These are phyloP conservation scores for Chaetomium sp. DNA, from an alignment of 2,329 filamentous ascomycete genomes.

Conservation along the genomic window DNA sequence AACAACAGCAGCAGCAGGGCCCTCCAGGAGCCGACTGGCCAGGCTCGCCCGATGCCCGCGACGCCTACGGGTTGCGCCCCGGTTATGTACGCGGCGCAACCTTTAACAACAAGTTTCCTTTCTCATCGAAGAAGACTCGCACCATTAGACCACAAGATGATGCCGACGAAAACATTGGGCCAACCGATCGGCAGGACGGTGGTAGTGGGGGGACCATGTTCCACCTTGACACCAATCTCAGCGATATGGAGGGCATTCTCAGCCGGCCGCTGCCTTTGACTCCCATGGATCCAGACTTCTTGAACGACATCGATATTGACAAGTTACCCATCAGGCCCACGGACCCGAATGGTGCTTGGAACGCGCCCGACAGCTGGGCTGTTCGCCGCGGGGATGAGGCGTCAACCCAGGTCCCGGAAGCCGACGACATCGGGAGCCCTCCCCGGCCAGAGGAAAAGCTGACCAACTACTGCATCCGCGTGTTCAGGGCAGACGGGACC, in stretches of 20 bases:
- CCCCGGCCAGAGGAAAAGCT: constrained; percentile 67
- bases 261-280: constrained; percentile 63
- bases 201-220: constrained; percentile 54
- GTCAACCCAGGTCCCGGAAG: constrained; percentile 47
- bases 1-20: too few relatives aligned
- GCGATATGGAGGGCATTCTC: constrained; percentile 87
- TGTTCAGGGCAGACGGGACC: constrained; percentile 89
- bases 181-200: constrained; percentile 45
- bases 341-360: constrained; percentile 59
- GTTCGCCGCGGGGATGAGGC: constrained; percentile 71
- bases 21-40: constrained; percentile 23
- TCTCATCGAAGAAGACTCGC: constrained; percentile 48
- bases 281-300: constrained; percentile 56
- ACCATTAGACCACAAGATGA: constrained; percentile 43
- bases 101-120: constrained; percentile 58
- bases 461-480: constrained; percentile 81
- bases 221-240: constrained; percentile 79
- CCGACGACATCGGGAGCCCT: constrained; percentile 62
- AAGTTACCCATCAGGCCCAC: constrained; percentile 21
- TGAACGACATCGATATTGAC: constrained; percentile 40
- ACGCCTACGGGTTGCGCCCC: constrained; percentile 21
- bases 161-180: constrained; percentile 52
- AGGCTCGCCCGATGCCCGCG: constrained; percentile 27
- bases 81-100: constrained; percentile 36
- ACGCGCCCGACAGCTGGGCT: constrained; percentile 94